Evolutionary conservation across 306 rosid genomes (phyloP).

Genomic region (Gleditsia sinensis): DNA sequence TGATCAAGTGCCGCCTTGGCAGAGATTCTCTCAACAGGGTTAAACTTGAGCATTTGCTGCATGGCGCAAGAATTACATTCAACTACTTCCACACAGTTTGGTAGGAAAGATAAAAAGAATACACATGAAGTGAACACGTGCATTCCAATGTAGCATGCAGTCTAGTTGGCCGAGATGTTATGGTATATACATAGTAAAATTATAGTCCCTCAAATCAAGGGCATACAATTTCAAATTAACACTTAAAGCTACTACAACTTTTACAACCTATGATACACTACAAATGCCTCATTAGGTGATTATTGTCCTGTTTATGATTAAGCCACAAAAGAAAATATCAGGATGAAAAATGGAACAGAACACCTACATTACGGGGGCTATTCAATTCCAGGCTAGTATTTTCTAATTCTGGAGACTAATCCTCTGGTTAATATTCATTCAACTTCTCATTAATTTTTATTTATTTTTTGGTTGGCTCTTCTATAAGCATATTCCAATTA

Average conservation of each 20-base stretch:
- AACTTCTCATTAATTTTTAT: neutral
- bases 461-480: neutral
- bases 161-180: neutral
- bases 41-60: conserved; percentile 91
- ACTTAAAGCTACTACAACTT: conserved; percentile 10
- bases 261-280: neutral
- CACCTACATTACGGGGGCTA: neutral
- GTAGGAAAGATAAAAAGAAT: neutral
- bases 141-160: conserved; percentile 12
- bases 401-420: neutral
- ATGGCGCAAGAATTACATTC: conserved; percentile 23
- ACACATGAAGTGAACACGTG: neutral
- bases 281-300: conserved; percentile 9
- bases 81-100: conserved; percentile 14
- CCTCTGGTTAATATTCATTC: neutral
- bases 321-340: neutral
- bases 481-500: neutral
- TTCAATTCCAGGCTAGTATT: neutral
- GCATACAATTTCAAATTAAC: neutral
- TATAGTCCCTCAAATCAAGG: neutral
- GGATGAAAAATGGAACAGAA: neutral
- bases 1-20: conserved; percentile 98
- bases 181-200: neutral
- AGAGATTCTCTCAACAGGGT: conserved; percentile 88
- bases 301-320: conserved; percentile 16